Percentiles rank a stretch among this genome's conserved stretches.
These are phyloP conservation scores for Trametes coccinea DNA, from an alignment of 768 basidiomycete species.

Conservation along the genomic window DNA sequence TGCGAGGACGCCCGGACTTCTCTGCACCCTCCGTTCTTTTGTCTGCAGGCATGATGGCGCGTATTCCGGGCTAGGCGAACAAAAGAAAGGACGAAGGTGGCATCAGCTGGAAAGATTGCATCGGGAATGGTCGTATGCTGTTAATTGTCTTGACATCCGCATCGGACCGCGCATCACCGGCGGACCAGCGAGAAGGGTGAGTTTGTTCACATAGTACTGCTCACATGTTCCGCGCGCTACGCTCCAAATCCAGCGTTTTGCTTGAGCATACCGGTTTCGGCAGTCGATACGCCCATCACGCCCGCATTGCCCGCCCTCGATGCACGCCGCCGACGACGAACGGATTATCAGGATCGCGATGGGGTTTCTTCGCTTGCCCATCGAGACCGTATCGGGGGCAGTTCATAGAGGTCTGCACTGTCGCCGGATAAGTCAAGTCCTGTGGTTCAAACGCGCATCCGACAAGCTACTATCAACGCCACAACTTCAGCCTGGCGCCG, in stretches of 20 bases:
- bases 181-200: not conserved
- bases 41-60: slow-evolving; percentile 8
- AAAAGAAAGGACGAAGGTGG: slow-evolving; percentile 10
- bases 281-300: not conserved
- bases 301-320: not conserved
- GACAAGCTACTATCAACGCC: not conserved
- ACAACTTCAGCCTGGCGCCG: not conserved
- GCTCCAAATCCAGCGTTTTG: slow-evolving; percentile 4
- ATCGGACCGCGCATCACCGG: slow-evolving; percentile 14
- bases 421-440: slow-evolving; percentile 14
- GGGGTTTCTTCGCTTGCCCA: not conserved
- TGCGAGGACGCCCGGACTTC: not conserved
- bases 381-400: not conserved
- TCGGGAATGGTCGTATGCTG: not conserved
- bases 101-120: slow-evolving; percentile 3
- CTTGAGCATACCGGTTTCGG: slow-evolving; percentile 7
- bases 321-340: not conserved
- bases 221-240: slow-evolving; percentile 12
- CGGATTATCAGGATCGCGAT: not conserved
- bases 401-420: not conserved
- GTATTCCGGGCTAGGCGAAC: slow-evolving; percentile 2
- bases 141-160: slow-evolving; percentile 8
- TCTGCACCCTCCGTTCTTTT: slow-evolving; percentile 6
- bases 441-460: slow-evolving; percentile 15
- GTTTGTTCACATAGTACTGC: slow-evolving; percentile 9